phyloP scores from a whole-genome alignment of 2,329 filamentous ascomycete genomes.

The Aspergillus carbonarius region DNA sequence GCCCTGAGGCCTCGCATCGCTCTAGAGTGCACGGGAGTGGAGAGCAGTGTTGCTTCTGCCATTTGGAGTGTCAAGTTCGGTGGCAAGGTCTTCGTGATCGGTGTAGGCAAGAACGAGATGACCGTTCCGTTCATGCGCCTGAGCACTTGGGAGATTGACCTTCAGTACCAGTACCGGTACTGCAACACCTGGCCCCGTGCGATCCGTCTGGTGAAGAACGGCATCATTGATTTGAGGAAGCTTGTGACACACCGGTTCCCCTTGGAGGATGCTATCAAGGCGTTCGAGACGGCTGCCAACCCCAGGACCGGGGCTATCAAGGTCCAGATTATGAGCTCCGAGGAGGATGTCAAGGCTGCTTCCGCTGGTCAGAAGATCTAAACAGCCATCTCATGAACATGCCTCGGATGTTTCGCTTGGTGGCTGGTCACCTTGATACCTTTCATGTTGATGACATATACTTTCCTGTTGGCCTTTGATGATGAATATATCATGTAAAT shows the following conservation, averaged over 20 bases:
- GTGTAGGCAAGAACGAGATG: conserved; percentile 93
- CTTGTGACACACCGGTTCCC: conserved; percentile 85
- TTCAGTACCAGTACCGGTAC: conserved; percentile 97
- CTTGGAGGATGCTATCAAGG: conserved; percentile 82
- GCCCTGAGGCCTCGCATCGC: conserved; percentile 77
- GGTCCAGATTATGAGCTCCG: conserved; percentile 72
- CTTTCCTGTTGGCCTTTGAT: conserved; percentile 13
- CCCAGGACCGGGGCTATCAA: conserved; percentile 95
- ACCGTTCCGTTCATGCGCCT: conserved; percentile 93
- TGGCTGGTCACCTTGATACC: conserved; percentile 12
- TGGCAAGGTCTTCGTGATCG: conserved; percentile 95
- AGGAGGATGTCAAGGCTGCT: conserved; percentile 39
- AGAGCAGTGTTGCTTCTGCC: conserved; percentile 79
- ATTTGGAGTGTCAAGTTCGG: conserved; percentile 93
- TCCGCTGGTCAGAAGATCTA: conserved; percentile 31
- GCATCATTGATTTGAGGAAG: conserved; percentile 75
- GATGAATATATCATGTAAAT: conserved; percentile 13
- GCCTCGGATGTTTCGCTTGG: conserved; percentile 11
- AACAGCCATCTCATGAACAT: not conserved
- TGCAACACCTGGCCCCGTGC: conserved; percentile 94
- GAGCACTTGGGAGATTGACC: conserved; percentile 85
- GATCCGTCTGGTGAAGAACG: conserved; percentile 81
- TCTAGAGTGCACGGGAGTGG: conserved; percentile 93
- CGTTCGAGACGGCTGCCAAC: conserved; percentile 85
- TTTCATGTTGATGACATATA: conserved; percentile 9